These are phyloP conservation scores for Eruca vesicaria DNA, from an alignment of 441 rosid species.

Conservation along the genomic window DNA sequence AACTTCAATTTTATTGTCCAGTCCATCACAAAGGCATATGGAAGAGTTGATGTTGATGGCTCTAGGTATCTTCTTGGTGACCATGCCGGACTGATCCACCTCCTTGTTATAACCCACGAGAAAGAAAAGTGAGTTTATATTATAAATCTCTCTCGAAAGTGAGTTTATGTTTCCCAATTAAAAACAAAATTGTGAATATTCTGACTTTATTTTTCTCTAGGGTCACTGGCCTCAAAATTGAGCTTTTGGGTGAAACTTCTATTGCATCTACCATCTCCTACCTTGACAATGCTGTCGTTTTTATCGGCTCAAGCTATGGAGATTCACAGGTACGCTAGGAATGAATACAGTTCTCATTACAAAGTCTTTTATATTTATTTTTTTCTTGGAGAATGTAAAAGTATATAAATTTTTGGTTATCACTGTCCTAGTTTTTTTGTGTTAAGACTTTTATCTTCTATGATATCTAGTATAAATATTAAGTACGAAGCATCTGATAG, in stretches of 20 bases:
- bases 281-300: conserved; percentile 93
- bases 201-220: conserved; percentile 38
- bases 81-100: conserved; percentile 84
- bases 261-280: conserved; percentile 93
- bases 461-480: neutral
- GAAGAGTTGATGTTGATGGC: conserved; percentile 94
- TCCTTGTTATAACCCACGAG: conserved; percentile 87
- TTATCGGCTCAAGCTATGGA: conserved; percentile 96
- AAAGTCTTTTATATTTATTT: neutral
- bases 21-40: conserved; percentile 90
- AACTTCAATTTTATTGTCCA: conserved; percentile 30
- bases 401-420: neutral
- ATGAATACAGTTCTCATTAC: neutral
- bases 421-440: conserved; percentile 10
- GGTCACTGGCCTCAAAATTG: conserved; percentile 94
- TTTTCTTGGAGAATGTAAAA: neutral
- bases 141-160: neutral
- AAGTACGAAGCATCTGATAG: neutral
- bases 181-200: neutral
- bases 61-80: conserved; percentile 93
- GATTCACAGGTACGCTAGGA: conserved; percentile 78
- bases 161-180: neutral
- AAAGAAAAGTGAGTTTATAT: conserved; percentile 72
- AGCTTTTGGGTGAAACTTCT: conserved; percentile 96
- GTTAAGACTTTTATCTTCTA: neutral